Evolutionary conservation across 2,329 filamentous ascomycete species (phyloP).

Genomic region (Nemania sp.): DNA sequence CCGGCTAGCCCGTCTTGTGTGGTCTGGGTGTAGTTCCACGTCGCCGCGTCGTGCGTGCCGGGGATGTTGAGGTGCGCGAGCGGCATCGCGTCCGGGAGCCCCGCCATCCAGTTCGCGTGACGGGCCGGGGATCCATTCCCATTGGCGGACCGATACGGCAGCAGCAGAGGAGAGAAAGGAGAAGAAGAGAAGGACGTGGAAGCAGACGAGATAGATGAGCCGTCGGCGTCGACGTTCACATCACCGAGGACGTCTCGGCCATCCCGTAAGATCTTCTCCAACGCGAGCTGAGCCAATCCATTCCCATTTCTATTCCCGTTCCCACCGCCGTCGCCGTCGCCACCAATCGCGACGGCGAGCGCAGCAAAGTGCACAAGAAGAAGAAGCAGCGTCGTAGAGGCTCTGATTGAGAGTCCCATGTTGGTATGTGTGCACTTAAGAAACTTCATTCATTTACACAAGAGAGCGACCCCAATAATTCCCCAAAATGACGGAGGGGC

Average conservation of each 20-base stretch:
- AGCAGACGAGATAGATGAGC: not conserved
- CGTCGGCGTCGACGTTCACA: slow-evolving; percentile 34
- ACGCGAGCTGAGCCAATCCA: slow-evolving; percentile 52
- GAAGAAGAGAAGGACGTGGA: not conserved
- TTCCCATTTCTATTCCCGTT: not conserved
- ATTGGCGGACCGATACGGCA: not conserved
- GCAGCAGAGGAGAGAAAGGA: not conserved
- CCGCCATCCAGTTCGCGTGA: slow-evolving; percentile 59
- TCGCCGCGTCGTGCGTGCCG: slow-evolving; percentile 63
- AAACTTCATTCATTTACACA: not conserved
- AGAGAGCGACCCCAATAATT: not conserved
- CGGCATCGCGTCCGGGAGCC: slow-evolving; percentile 55
- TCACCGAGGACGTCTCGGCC: slow-evolving; percentile 58
- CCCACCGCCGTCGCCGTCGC: not conserved
- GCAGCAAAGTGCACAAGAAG: slow-evolving; percentile 4
- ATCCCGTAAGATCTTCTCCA: slow-evolving; percentile 57
- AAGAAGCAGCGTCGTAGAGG: not conserved
- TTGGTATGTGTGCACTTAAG: slow-evolving; percentile 2
- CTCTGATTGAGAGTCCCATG: slow-evolving; percentile 17
- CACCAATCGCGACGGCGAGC: slow-evolving; percentile 4
- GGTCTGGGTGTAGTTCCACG: slow-evolving; percentile 62
- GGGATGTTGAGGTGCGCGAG: slow-evolving; percentile 63
- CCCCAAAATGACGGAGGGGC: slow-evolving; percentile 14
- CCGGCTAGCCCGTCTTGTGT: slow-evolving; percentile 56
- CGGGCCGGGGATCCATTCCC: not conserved